A percentile compares a stretch with the other conserved stretches of the same genome.
Evolutionary conservation across 371 early-diverging fungal species (phyloP).

Genomic region (Neoconidiobolus thromboides): DNA sequence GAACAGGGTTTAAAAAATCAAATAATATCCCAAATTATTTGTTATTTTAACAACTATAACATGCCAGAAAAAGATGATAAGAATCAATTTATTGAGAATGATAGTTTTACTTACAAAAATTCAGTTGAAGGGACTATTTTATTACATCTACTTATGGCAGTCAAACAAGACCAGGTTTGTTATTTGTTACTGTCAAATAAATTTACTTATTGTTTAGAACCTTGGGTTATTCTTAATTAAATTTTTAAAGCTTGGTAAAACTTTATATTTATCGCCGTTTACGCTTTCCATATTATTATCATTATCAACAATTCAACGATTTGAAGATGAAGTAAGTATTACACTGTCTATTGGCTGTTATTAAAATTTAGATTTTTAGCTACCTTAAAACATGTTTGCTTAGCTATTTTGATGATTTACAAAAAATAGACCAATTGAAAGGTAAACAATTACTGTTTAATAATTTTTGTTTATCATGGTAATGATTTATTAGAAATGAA

Average conservation of each 20-base stretch:
- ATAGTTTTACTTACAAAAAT: no score
- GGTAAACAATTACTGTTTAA: background rate
- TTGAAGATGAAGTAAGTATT: background rate
- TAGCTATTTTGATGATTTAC: background rate
- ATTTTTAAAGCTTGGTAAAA: background rate
- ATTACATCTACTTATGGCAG: background rate
- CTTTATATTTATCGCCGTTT: constrained; percentile 1
- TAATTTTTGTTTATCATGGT: background rate
- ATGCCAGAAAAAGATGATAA: no score
- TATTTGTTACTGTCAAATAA: background rate
- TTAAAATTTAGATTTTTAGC: background rate
- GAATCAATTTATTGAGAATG: no score
- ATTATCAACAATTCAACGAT: background rate
- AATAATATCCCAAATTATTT: no score
- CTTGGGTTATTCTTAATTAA: background rate
- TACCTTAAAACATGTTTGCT: background rate
- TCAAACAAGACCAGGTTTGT: background rate
- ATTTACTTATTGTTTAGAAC: background rate
- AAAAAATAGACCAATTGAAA: background rate
- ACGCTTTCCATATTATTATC: background rate
- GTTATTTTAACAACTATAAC: no score
- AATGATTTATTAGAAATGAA: background rate
- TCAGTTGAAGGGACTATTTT: constrained; percentile 1
- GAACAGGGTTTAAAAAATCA: no score
- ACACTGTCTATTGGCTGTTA: background rate